Percentiles rank a stretch among this genome's conserved stretches.
phyloP scores from a whole-genome alignment of 257 asterid species.

The Handroanthus guayacan region DNA sequence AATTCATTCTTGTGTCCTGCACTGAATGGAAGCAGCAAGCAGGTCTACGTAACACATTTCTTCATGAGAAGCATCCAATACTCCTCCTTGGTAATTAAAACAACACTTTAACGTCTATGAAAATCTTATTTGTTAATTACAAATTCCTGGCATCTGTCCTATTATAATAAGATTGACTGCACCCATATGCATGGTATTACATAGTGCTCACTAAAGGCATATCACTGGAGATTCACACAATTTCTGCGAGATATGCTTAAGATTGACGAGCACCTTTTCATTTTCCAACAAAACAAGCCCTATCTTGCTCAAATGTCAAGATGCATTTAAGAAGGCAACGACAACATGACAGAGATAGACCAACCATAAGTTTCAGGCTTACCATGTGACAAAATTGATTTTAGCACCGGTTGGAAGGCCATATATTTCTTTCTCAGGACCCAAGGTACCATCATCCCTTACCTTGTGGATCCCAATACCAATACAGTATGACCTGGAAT shows the following conservation, averaged over 20 bases:
- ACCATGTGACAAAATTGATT: slow-evolving; percentile 87
- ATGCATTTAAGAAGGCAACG: neutral
- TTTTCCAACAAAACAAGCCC: slow-evolving; percentile 20
- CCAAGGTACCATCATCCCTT: slow-evolving; percentile 76
- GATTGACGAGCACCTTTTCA: neutral
- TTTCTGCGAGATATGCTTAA: slow-evolving; percentile 4
- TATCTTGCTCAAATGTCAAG: slow-evolving; percentile 2
- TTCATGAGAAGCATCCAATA: neutral
- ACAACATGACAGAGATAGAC: slow-evolving; percentile 4
- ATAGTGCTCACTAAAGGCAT: neutral
- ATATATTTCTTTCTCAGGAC: slow-evolving; percentile 78
- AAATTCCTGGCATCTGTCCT: neutral
- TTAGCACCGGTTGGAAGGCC: slow-evolving; percentile 90
- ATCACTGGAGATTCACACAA: neutral
- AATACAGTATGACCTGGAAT: slow-evolving; percentile 90
- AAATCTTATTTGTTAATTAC: slow-evolving; percentile 9
- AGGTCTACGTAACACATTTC: slow-evolving; percentile 9
- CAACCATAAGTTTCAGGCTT: slow-evolving; percentile 27
- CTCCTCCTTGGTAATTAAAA: neutral
- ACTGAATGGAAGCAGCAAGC: slow-evolving; percentile 23
- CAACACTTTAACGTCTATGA: neutral
- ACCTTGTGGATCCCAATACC: slow-evolving; percentile 79
- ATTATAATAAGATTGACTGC: neutral
- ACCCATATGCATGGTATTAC: neutral
- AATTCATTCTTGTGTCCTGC: slow-evolving; percentile 2